Evolutionary conservation across 176 grass and related monocot genomes (phyloP).

Genomic region (Raddia guianensis): DNA sequence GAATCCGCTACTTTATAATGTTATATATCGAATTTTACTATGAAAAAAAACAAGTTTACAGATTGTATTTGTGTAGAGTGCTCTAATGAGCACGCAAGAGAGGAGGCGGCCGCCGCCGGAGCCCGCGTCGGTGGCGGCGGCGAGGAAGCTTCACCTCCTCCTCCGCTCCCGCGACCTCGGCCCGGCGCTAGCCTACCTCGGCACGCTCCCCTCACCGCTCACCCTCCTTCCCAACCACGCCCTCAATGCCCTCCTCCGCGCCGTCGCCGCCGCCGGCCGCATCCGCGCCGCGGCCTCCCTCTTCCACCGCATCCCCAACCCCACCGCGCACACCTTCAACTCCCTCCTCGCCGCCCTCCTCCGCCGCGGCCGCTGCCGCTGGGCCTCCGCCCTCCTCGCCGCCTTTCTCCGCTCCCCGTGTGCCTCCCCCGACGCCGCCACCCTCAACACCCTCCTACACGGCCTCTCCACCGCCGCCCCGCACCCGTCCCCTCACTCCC

Average conservation of each 20-base stretch:
- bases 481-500: conserved; percentile 42
- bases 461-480: conserved; percentile 65
- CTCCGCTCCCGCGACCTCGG: conserved; percentile 75
- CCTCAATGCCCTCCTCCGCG: conserved; percentile 82
- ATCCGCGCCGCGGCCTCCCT: conserved; percentile 64
- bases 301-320: conserved; percentile 59
- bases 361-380: conserved; percentile 52
- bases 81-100: conserved; percentile 28
- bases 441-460: conserved; percentile 79
- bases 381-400: conserved; percentile 59
- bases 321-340: conserved; percentile 77
- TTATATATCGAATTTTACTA: no score
- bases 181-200: conserved; percentile 51
- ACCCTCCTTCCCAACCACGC: conserved; percentile 71
- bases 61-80: not conserved
- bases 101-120: conserved; percentile 19
- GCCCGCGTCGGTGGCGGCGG: conserved; percentile 48
- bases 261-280: conserved; percentile 67
- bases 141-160: conserved; percentile 57
- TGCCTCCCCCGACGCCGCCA: conserved; percentile 62
- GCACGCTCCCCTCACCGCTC: conserved; percentile 49
- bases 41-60: not conserved
- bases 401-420: conserved; percentile 50
- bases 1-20: no score
- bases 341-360: conserved; percentile 74